Conservation (phyloP, 768 basidiomycete genomes). For the Suillus lakei region DNA sequence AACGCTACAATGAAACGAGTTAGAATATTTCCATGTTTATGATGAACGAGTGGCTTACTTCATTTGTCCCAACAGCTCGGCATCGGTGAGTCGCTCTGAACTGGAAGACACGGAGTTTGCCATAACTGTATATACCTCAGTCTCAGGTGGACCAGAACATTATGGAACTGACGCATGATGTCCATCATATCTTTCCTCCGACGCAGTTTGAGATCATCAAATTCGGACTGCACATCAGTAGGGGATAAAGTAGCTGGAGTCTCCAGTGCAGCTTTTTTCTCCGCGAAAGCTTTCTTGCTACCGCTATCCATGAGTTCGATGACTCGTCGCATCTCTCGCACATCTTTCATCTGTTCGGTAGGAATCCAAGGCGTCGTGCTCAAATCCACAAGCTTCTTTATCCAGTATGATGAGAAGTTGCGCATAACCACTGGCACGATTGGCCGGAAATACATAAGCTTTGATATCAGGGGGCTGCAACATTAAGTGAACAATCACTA, state of each 20-base stretch:
- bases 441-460: background rate
- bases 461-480: background rate
- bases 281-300: constrained; percentile 18
- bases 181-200: constrained; percentile 31
- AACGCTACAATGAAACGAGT: constrained; percentile 16
- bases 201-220: constrained; percentile 15
- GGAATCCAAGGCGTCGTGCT: background rate
- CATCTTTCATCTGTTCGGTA: background rate
- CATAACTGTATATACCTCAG: constrained; percentile 19
- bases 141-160: background rate
- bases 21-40: background rate
- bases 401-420: constrained; percentile 6
- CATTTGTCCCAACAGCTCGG: constrained; percentile 34
- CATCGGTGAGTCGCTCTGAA: constrained; percentile 25
- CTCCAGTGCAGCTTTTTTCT: constrained; percentile 24
- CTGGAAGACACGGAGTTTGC: constrained; percentile 25
- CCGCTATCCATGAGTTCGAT: constrained; percentile 20
- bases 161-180: constrained; percentile 28
- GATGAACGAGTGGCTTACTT: constrained; percentile 16
- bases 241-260: background rate
- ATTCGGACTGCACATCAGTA: background rate
- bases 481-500: background rate
- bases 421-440: background rate
- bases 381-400: background rate
- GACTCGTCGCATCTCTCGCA: constrained; percentile 13